phyloP scores from a whole-genome alignment of 2,329 filamentous ascomycete species.

The Fusarium sp. region DNA sequence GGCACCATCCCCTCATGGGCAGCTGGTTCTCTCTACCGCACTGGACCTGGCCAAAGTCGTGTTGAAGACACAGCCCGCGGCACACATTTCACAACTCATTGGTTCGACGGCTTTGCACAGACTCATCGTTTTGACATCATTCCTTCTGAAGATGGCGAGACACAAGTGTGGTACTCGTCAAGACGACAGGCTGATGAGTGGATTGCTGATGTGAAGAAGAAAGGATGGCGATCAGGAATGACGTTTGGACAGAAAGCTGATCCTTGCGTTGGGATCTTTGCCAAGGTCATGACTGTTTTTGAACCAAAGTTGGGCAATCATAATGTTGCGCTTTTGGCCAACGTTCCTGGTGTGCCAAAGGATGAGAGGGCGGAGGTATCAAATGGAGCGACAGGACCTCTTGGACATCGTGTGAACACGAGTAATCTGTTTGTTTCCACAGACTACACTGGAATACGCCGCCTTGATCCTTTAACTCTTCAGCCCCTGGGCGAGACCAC shows the following conservation, averaged over 20 bases:
- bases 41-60: constrained; percentile 73
- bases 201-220: constrained; percentile 67
- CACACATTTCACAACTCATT: constrained; percentile 73
- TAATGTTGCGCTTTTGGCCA: constrained; percentile 67
- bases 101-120: constrained; percentile 82
- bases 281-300: constrained; percentile 74
- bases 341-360: constrained; percentile 66
- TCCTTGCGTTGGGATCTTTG: constrained; percentile 77
- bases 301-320: constrained; percentile 58
- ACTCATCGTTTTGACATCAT: constrained; percentile 78
- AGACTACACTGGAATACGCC: constrained; percentile 66
- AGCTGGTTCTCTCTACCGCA: constrained; percentile 77
- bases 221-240: constrained; percentile 64
- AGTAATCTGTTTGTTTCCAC: constrained; percentile 64
- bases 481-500: constrained; percentile 73
- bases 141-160: constrained; percentile 44
- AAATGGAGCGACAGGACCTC: neutral
- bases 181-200: constrained; percentile 72
- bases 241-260: constrained; percentile 78
- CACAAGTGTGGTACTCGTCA: constrained; percentile 73
- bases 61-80: constrained; percentile 67
- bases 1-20: constrained; percentile 77
- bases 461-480: constrained; percentile 74
- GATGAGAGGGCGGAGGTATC: neutral
- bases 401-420: constrained; percentile 52